Evolutionary conservation across 2,329 filamentous ascomycete genomes (phyloP), one percentile per base, ranked within the genome.

Genomic region (Diaporthe citri): DNA sequence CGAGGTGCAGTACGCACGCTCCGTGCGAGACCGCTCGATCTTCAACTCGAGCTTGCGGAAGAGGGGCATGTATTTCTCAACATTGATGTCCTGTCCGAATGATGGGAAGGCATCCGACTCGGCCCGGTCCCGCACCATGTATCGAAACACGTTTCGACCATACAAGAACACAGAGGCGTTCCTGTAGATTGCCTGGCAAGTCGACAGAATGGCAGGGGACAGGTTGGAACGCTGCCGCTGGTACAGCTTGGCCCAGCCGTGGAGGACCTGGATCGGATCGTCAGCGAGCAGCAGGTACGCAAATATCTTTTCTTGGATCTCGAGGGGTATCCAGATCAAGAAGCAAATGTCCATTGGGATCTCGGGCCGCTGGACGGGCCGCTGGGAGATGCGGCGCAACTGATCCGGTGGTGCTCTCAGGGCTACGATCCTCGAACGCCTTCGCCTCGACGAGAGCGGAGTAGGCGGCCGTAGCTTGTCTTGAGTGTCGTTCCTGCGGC

Each of bases 101-200:
- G 51, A 8, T 9, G 8, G 52, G 46, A 72, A n/a, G 2, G 78
- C 79, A 12, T 71, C 71, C 4, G 25, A 10, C 66, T 77, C 20
- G 73, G 73, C 48, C 1, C 79, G 51, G 75, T 89, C 86, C 1
- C 87, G 84, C 17, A 89, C 79, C 10, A 82, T 80, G 75, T 90
- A 89, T 2, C 82, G 76, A 75, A 90, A 90, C 0, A 70, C 82
- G 67, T 90, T 90, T 39, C 84, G 81, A 3, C 86, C 85, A 74
- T 88, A 90, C 0, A 90, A 81, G 6, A 89, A 79, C 2, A 78
- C 78, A 2, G 82, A 76, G 2, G 84, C 85, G 78, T 89, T 86
- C 0, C 62, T 9, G 43, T 82, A 82, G 39, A 87, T 77, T 1
- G 74, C 71, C 4, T 76, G 78, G 79, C 84, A 86, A 2, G 80